A percentile compares a stretch with the other conserved stretches of the same genome.
These are phyloP conservation scores for Salix arbutifolia DNA, from an alignment of 345 rosid species.

Conservation along the genomic window DNA sequence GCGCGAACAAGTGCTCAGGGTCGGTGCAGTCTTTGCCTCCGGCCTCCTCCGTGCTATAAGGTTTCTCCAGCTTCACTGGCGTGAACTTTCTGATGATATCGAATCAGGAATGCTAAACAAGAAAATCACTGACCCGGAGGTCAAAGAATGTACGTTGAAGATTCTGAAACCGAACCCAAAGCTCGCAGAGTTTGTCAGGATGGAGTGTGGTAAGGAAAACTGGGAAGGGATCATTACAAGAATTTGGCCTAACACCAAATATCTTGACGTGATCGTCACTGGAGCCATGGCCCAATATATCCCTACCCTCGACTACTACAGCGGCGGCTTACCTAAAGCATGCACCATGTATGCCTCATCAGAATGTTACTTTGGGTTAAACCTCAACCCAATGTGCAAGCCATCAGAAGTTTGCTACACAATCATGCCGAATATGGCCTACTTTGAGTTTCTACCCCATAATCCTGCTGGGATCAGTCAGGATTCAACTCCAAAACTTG, in stretches of 20 bases:
- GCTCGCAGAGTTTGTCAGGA: constrained; percentile 24
- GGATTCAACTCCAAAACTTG: constrained; percentile 25
- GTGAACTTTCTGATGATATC: constrained; percentile 26
- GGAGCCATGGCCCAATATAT: constrained; percentile 49
- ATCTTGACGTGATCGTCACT: constrained; percentile 39
- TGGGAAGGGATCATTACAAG: constrained; percentile 38
- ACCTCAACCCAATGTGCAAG: constrained; percentile 35
- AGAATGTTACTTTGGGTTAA: constrained; percentile 41
- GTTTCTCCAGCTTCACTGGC: constrained; percentile 39
- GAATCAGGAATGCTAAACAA: constrained; percentile 26
- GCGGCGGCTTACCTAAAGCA: constrained; percentile 32
- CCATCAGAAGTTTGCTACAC: constrained; percentile 43
- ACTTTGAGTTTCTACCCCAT: constrained; percentile 38
- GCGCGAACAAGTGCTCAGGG: constrained; percentile 33
- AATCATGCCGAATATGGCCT: constrained; percentile 46
- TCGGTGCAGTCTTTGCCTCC: constrained; percentile 41
- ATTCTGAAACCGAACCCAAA: constrained; percentile 28
- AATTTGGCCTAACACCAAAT: constrained; percentile 43
- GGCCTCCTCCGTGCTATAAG: constrained; percentile 41
- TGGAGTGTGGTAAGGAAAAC: constrained; percentile 23
- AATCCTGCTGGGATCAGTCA: constrained; percentile 8
- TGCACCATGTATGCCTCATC: constrained; percentile 49
- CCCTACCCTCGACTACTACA: constrained; percentile 37
- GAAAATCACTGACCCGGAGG: constrained; percentile 25
- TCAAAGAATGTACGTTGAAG: constrained; percentile 14